Conservation (phyloP, 2,329 filamentous ascomycete species). For the Ilyonectria destructans region DNA sequence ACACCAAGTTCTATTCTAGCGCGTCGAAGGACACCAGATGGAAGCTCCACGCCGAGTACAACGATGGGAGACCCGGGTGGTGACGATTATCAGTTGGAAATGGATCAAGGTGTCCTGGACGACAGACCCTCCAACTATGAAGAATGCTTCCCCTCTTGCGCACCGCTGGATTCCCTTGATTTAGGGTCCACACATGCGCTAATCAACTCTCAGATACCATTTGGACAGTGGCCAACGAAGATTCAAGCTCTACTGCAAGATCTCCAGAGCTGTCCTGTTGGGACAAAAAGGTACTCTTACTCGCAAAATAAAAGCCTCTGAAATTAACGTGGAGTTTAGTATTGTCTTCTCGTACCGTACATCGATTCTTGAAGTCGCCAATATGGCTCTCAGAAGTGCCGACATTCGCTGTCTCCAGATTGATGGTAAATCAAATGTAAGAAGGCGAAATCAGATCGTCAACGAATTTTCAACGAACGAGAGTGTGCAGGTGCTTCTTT, state of each 20-base stretch:
- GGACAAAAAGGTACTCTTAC: not conserved
- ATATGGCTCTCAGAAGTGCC: not conserved
- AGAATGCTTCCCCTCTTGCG: not conserved
- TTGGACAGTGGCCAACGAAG: conserved; percentile 10
- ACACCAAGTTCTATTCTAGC: not conserved
- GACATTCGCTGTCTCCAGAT: not conserved
- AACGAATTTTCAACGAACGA: conserved; percentile 2
- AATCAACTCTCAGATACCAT: not conserved
- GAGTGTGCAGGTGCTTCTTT: not conserved
- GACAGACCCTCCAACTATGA: not conserved
- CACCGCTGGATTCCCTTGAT: not conserved
- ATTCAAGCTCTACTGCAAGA: conserved; percentile 5
- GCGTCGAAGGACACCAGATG: not conserved
- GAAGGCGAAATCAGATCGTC: not conserved
- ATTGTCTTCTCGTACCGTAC: conserved; percentile 10
- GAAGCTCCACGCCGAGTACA: not conserved
- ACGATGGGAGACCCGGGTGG: not conserved
- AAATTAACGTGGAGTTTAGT: not conserved
- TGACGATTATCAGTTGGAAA: not conserved
- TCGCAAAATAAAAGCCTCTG: not conserved
- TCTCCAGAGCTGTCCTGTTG: not conserved
- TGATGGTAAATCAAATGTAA: not conserved
- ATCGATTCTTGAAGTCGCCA: conserved; percentile 3
- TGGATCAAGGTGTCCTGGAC: not conserved
- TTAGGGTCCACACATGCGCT: not conserved